Conservation (phyloP, 306 rosid species). For the Dalbergia cochinchinensis region DNA sequence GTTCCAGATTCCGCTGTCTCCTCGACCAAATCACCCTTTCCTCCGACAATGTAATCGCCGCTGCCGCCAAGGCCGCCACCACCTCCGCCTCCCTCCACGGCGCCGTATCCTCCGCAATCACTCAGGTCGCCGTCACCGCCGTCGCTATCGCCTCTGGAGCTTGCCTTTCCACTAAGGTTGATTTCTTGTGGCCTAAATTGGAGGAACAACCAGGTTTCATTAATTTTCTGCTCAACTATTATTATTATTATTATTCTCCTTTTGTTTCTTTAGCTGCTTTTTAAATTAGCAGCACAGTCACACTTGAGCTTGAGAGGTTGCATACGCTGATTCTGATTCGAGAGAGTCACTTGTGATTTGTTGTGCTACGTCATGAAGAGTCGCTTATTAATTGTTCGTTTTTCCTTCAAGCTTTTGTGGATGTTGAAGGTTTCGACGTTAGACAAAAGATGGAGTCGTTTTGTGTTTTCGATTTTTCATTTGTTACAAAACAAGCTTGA, state of each 20-base stretch:
- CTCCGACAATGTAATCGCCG: slow-evolving; percentile 81
- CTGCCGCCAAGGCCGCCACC: slow-evolving; percentile 66
- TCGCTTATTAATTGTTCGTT: background rate
- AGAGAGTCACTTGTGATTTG: background rate
- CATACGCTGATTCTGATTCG: background rate
- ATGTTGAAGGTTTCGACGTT: background rate
- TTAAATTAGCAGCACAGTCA: background rate
- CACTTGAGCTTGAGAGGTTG: background rate
- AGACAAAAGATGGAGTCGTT: slow-evolving; percentile 2
- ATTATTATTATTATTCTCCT: background rate
- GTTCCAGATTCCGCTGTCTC: slow-evolving; percentile 61
- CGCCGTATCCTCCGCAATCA: slow-evolving; percentile 92
- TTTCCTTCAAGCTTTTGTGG: background rate
- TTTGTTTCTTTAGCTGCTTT: background rate
- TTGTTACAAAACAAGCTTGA: background rate
- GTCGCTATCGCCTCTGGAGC: slow-evolving; percentile 98
- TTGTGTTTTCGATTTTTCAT: background rate
- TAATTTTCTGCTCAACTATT: no score
- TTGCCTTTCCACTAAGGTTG: slow-evolving; percentile 94
- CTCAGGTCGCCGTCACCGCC: slow-evolving; percentile 96
- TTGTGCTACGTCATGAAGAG: background rate
- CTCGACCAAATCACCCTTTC: slow-evolving; percentile 63
- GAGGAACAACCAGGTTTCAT: slow-evolving; percentile 80
- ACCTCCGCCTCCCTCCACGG: slow-evolving; percentile 68
- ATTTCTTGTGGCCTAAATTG: slow-evolving; percentile 92